Conservation (phyloP, 192 early-diverging fungal species). For the Linnemannia hyalina region DNA sequence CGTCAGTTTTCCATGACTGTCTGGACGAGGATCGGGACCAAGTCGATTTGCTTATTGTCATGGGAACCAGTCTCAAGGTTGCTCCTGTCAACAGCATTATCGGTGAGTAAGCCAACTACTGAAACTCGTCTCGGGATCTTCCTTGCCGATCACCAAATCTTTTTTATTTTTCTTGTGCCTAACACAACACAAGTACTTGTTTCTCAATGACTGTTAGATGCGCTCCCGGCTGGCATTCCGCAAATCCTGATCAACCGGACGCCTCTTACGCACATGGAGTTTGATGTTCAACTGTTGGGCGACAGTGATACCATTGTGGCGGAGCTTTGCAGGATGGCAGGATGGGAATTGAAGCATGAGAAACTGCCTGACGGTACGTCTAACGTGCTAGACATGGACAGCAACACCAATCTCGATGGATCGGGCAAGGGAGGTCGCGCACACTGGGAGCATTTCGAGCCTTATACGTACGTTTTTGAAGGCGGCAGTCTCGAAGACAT, state of each 20-base stretch:
- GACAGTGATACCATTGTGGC: slow-evolving; percentile 88
- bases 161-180: neutral
- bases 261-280: slow-evolving; percentile 85
- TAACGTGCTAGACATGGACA: slow-evolving; percentile 31
- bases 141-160: too few species aligned
- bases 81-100: slow-evolving; percentile 94
- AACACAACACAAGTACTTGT: too few species aligned
- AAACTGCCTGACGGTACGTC: slow-evolving; percentile 71
- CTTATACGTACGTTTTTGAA: slow-evolving; percentile 62
- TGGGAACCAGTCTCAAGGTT: slow-evolving; percentile 96
- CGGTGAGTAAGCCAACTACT: slow-evolving; percentile 50
- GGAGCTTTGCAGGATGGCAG: slow-evolving; percentile 77
- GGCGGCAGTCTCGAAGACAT: slow-evolving; percentile 57
- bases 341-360: slow-evolving; percentile 82
- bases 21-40: slow-evolving; percentile 80
- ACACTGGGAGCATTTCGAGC: slow-evolving; percentile 46
- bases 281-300: slow-evolving; percentile 92
- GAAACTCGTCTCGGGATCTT: neutral
- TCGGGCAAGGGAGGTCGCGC: slow-evolving; percentile 28
- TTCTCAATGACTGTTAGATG: slow-evolving; percentile 53
- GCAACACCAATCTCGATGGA: slow-evolving; percentile 35
- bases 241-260: slow-evolving; percentile 95
- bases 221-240: slow-evolving; percentile 85
- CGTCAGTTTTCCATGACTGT: slow-evolving; percentile 80
- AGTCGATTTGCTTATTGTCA: slow-evolving; percentile 93